Base-by-base conservation (phyloP, 2,329 filamentous ascomycete species). In the Leptographium lundbergii region DNA sequence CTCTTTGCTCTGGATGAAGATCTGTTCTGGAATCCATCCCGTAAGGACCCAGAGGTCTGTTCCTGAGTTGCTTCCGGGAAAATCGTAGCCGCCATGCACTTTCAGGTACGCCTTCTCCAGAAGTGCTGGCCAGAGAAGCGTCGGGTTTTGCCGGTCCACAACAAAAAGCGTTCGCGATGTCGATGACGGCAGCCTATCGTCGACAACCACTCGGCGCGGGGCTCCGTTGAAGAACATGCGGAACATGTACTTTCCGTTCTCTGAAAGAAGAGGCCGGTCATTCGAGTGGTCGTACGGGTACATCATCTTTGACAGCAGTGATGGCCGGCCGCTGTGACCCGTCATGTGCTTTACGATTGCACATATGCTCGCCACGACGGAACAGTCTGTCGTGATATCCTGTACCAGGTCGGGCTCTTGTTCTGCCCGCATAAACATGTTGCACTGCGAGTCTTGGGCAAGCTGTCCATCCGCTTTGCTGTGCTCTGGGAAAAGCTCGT, bases 41-140 rank as follows among this genome's bases (percentile, higher is more conserved):
- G 88, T 95, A 58, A 99, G 73, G 1, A 95, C 87, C 83, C 89
- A 95, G 4, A 99, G 74, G 71, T 99, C 94, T 2, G 92, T 97
- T 13, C 90, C 91, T 0, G 92, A 97, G 70, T 97, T 97, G 67
- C 94, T 97, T 9, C 94, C 94, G 0, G 94, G 92, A 64, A 99
- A 99, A 68, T 99, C 91, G 69, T 99, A 99, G 39, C 94, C 94
- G 32, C 94, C 94, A 59, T 92, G 83, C 13, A 97, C 84, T 74
- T 97, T 99, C 1, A 99, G 76, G 66, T 99, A 99, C 0, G 94
- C 94, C 69, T 99, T 99, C 69, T 99, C 94, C 19, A 97, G 75
- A 5, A 99, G 77, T 2, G 92, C 91, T 6, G 94, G 94, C 91
- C 92, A 97, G 17, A 97, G 73, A 17, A 95, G 76, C n/a, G 75